Evolutionary conservation across 129 eudicot genomes (phyloP), one percentile per base, ranked within the genome.

Genomic region (Escallonia rubra): DNA sequence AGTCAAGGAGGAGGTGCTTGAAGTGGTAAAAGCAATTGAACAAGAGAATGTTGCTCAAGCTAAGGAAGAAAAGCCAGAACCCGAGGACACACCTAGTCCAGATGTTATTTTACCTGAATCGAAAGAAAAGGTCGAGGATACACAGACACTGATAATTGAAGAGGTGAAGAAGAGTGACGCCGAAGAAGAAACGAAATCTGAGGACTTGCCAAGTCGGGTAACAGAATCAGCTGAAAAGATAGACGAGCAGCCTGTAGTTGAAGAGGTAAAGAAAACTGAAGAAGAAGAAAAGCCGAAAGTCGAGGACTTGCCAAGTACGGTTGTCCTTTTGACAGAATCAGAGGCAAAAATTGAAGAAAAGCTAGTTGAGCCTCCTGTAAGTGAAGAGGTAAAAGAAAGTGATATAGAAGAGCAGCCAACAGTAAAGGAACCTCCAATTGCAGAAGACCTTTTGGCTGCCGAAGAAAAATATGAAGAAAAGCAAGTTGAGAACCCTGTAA

Each of bases 1-100:
- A 72, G 83, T 80, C 16, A 78, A 78, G 67, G 80, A 89, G 79
- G 80, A 69, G 63, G 60, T 56, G 38, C 68, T 68, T 42, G 72
- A 69, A 56, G 83, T 65, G 61, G 71, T 66, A 48, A 79, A 78
- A 66, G 44, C 65, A 61, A 63, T 61, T 47, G 76, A 63, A 45
- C 8, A 44, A 42, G 41, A 13, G 42, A 23, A 44, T 59, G 79
- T 48, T 38, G 63, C 57, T 42, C 42, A 61, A 38, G 60, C 66
- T 41, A 14, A 48, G 59, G 34, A 14, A 43, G 56, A 62, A 51
- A 64, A 71, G 14, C 63, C 75, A 61, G 61, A 52, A 41, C 12
- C 53, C 10, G 61, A 64, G 7, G 59, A 54, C 23, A 11, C 34
- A 4, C 7, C 59, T 2, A n/a, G 1, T 54, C 16, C 59, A 54